phyloP scores from a whole-genome alignment of 1,139 yeast species.

The Suhomyces ambrosiae region DNA sequence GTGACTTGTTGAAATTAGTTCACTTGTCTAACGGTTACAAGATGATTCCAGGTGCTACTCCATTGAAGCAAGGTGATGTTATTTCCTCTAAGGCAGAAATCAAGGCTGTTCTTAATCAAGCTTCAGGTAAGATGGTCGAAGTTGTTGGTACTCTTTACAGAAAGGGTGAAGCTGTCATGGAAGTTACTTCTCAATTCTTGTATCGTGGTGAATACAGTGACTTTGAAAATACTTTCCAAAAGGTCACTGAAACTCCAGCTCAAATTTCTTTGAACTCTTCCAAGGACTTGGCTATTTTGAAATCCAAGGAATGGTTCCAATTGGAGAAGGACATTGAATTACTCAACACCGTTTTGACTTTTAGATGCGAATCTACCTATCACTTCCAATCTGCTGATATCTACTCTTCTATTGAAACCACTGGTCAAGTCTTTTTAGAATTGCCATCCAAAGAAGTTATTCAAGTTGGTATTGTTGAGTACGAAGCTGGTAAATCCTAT shows the following conservation, averaged over 20 bases:
- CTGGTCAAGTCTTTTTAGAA: conserved; percentile 85
- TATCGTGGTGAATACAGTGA: conserved; percentile 92
- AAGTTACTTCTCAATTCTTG: conserved; percentile 91
- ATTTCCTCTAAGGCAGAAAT: conserved; percentile 83
- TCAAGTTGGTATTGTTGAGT: conserved; percentile 83
- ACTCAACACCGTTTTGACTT: conserved; percentile 77
- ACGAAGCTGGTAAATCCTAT: conserved; percentile 88
- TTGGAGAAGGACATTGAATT: conserved; percentile 71
- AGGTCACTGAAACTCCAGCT: conserved; percentile 83
- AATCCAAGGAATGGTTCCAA: conserved; percentile 98
- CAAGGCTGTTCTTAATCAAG: conserved; percentile 85
- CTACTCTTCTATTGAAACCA: conserved; percentile 78
- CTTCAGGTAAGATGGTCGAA: conserved; percentile 93
- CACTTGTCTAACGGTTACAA: conserved; percentile 94
- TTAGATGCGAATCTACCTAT: conserved; percentile 86
- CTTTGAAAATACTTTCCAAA: conserved; percentile 90
- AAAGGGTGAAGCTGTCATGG: conserved; percentile 81
- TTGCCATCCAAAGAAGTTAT: conserved; percentile 90
- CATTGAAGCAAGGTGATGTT: conserved; percentile 84
- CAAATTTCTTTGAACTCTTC: conserved; percentile 71
- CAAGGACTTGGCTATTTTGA: conserved; percentile 90
- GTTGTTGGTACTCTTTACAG: conserved; percentile 88
- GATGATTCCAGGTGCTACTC: conserved; percentile 90
- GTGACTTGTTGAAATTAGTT: conserved; percentile 90
- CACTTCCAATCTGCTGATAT: conserved; percentile 76